Base-by-base conservation (phyloP, 1,284 basidiomycete genomes). In the Inonotus obliquus region DNA sequence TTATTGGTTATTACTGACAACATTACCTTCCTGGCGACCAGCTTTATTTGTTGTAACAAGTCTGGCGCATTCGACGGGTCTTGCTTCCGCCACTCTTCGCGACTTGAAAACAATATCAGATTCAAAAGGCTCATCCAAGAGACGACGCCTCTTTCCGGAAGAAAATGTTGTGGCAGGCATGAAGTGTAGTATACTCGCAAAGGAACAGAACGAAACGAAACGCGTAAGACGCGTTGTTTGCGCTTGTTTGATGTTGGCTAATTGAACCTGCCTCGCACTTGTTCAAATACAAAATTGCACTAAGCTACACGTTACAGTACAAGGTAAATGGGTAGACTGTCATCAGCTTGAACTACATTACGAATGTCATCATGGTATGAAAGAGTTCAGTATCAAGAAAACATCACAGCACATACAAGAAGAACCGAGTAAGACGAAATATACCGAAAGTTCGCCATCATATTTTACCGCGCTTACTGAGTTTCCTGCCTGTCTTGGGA, bases 381-480 rank as follows among this genome's bases (percentile, higher is more conserved):
- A 25, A 10, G 23, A 25, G 1, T 6, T 29, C 48, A 10, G 9
- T 2, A 25, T 1, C 6, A 49, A 49, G 25, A 14, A 29, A 49
- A 13, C 14, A 13, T 45, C 5, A 45, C 41, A 9, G 32, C 21
- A 19, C 27, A 49, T 13, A 17, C 7, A 7, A 44, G 19, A 44
- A 44, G n/a, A 7, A 44, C n/a, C 17, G 41, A 44, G 19, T 44
- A 17, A 44, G 4, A 32, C 32, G 32, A 32, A 9, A 32, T 32
- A 44, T n/a, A 44, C 6, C 25, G 23, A 14, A 49, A 25, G 25
- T 23, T 49, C 47, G 47, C 29, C 11, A 27, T 29, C n/a, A 41
- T 44, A 27, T 13, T 39, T 49, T 51, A 13, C 51, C 60, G 21
- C 62, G 62, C 47, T 64, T 64, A 47, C 63, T 64, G 32, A 64